A percentile compares a stretch with the other conserved stretches of the same genome.
Conservation (phyloP, 257 asterid genomes). For the Solanum lycopersicoides region DNA sequence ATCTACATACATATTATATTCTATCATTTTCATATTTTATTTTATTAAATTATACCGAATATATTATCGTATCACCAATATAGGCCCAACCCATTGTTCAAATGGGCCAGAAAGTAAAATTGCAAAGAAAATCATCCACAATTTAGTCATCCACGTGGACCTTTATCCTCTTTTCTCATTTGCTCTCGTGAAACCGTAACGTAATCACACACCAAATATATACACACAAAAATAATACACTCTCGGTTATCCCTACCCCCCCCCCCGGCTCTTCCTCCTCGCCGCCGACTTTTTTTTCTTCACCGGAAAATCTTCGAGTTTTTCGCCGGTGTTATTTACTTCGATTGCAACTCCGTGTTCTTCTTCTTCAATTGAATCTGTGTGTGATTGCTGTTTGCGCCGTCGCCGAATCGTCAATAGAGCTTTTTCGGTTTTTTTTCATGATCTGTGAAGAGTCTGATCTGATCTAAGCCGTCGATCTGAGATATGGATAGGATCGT, state of each 20-base stretch:
- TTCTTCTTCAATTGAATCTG: not conserved
- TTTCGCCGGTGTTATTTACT: not conserved
- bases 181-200: conserved; percentile 20
- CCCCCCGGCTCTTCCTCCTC: not conserved
- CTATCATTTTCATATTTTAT: too few relatives aligned
- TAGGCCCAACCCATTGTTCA: not conserved
- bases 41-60: too few relatives aligned
- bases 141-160: conserved; percentile 18
- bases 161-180: conserved; percentile 8
- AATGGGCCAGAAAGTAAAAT: not conserved
- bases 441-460: not conserved
- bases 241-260: not conserved
- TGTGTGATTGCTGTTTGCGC: not conserved
- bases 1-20: too few relatives aligned
- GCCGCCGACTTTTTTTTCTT: not conserved
- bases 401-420: not conserved
- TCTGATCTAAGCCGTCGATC: conserved; percentile 7
- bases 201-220: not conserved
- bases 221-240: not conserved
- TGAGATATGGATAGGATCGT: conserved; percentile 67
- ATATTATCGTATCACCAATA: not conserved
- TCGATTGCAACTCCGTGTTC: not conserved
- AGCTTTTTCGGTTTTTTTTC: not conserved
- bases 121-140: not conserved
- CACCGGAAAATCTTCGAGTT: not conserved